Evolutionary conservation across 78 protist species (phyloP).

Genomic region (Dictyostelium capitatum): DNA sequence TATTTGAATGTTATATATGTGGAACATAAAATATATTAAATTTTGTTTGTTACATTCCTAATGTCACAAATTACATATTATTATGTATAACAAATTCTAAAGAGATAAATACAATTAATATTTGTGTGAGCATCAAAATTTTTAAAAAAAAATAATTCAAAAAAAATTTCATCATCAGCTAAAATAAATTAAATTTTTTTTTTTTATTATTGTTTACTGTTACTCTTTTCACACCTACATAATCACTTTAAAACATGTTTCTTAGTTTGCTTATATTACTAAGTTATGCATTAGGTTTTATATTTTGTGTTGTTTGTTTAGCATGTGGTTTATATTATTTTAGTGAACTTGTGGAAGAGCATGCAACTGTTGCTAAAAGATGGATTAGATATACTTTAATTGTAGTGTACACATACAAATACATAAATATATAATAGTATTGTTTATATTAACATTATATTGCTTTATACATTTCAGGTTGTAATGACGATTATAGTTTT

Average conservation of each 20-base stretch:
- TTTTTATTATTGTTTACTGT: too few species aligned
- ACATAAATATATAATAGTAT: too few species aligned
- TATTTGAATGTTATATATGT: too few species aligned
- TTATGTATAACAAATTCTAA: too few species aligned
- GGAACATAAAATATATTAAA: too few species aligned
- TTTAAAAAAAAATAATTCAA: background rate
- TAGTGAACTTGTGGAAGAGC: conserved; percentile 69
- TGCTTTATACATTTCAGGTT: background rate
- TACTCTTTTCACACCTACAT: background rate
- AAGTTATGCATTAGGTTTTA: conserved; percentile 15
- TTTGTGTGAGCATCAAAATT: too few species aligned
- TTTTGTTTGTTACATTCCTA: too few species aligned
- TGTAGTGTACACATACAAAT: too few species aligned
- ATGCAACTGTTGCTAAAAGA: conserved; percentile 72
- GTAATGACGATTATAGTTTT: conserved; percentile 21
- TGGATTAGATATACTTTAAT: conserved; percentile 61
- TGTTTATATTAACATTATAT: background rate
- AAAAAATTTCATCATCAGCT: background rate
- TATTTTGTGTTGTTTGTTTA: conserved; percentile 59
- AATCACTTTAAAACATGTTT: conserved; percentile 28
- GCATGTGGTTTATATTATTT: conserved; percentile 80
- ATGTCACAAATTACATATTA: too few species aligned
- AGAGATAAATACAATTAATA: too few species aligned
- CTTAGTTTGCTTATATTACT: conserved; percentile 17
- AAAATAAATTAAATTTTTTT: too few species aligned